Conservation (phyloP, 2,329 filamentous ascomycete genomes). For the Paraconiothyrium sp. region DNA sequence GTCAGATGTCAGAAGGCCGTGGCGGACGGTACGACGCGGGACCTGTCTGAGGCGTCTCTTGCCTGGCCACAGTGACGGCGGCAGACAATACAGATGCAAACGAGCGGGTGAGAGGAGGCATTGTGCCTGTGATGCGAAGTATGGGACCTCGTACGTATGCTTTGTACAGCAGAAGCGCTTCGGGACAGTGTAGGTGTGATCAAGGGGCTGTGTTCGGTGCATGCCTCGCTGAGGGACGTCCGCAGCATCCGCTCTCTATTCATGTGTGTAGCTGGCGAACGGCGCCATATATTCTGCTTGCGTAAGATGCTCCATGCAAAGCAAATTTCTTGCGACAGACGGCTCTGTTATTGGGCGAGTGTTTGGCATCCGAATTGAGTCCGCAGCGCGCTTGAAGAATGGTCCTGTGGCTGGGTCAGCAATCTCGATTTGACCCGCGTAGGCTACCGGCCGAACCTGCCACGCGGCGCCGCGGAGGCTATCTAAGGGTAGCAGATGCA, state of each 20-base stretch:
- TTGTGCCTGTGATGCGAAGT: neutral
- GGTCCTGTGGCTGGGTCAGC: conserved; percentile 15
- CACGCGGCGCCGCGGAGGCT: conserved; percentile 11
- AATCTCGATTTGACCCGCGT: conserved; percentile 13
- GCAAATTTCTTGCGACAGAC: neutral
- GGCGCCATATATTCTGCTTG: conserved; percentile 2
- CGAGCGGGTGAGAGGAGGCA: neutral
- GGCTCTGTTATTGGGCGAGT: neutral
- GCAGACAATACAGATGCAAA: neutral
- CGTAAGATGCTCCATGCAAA: neutral
- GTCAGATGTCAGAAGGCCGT: conserved; percentile 14
- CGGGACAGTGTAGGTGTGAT: neutral
- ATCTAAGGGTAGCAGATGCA: neutral
- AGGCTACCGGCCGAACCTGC: neutral
- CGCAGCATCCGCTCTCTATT: conserved; percentile 13
- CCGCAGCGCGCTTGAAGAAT: conserved; percentile 2
- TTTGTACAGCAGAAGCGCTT: neutral
- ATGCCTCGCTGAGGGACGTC: conserved; percentile 1
- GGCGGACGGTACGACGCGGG: conserved; percentile 7
- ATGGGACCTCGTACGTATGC: neutral
- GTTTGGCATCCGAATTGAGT: neutral
- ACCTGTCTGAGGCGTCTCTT: neutral
- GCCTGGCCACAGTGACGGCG: neutral
- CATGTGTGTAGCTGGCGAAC: conserved; percentile 1
- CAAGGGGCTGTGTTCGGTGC: neutral